Evolutionary conservation across 768 basidiomycete species (phyloP), one percentile per base, ranked within the genome.

Genomic region (Chalciporus piperatus): DNA sequence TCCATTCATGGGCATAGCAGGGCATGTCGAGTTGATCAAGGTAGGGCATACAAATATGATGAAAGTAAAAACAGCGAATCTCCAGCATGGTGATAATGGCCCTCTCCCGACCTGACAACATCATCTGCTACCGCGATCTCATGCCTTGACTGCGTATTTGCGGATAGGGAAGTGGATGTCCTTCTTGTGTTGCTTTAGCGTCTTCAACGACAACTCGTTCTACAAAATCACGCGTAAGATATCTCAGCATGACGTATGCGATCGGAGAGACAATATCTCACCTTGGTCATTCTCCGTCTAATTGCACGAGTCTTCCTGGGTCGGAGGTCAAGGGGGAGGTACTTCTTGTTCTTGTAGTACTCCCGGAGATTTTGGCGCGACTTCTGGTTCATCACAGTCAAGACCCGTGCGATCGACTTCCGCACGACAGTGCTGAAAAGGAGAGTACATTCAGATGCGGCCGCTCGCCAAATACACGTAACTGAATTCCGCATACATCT

Each of bases 301-400:
- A 99, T 98, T 38, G 97, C 97, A 63, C 97, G 89, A 57, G 97
- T 99, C 86, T 88, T 95, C 88, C 98, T 99, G 59, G 84, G 73
- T 60, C 97, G 91, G 69, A 99, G 88, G 80, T 99, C 97, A 60
- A 98, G 92, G 57, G 97, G 97, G 59, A 91, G 77, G 76, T 90
- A 91, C 70, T 92, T 95, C 85, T 96, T 96, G 72, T 79, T 76
- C 82, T 96, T 96, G 90, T 98, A 98, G 80, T 85, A 93, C 73
- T 98, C 95, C 50, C 92, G 91, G 60, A 97, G 84, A 76, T 94
- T 93, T 78, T 93, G 89, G 62, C 96, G 91, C 62, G 87, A 85
- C 76, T 99, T 99, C 72, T 92, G 89, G 87, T 97, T 98, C 81
- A 89, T 96, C 64, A 98, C 94, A 40, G 97, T 99, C 76, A 98